A percentile compares a stretch with the other conserved stretches of the same genome.
phyloP scores from a whole-genome alignment of 768 basidiomycete genomes.

The Strobilomyces dryophilus region DNA sequence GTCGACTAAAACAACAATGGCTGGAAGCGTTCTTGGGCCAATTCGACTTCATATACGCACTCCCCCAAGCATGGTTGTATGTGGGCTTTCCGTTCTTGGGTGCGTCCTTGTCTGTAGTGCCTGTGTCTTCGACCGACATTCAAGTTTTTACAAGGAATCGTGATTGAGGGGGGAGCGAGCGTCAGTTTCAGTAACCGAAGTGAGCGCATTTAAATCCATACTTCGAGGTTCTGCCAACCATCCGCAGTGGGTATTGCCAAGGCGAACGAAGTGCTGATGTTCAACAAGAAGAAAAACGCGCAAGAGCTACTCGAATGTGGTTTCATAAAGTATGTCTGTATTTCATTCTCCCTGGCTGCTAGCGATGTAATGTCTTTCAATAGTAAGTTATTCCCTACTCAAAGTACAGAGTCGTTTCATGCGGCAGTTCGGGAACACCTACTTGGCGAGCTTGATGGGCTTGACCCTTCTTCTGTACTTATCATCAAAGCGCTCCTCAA shows the following conservation, averaged over 20 bases:
- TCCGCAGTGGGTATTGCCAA: conserved; percentile 60
- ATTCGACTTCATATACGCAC: conserved; percentile 70
- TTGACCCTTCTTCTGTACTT: conserved; percentile 53
- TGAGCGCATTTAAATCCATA: conserved; percentile 26
- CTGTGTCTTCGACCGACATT: conserved; percentile 1
- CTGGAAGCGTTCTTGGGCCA: conserved; percentile 58
- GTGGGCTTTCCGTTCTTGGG: conserved; percentile 69
- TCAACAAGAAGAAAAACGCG: conserved; percentile 62
- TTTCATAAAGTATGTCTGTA: conserved; percentile 55
- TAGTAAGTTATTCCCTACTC: conserved; percentile 58
- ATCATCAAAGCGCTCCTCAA: conserved; percentile 51
- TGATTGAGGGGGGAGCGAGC: conserved; percentile 66
- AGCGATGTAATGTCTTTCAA: conserved; percentile 1
- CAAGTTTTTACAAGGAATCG: conserved; percentile 42
- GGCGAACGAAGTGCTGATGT: conserved; percentile 68
- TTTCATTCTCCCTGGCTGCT: background rate
- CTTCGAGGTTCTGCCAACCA: background rate
- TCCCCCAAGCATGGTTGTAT: conserved; percentile 58
- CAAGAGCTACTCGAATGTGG: conserved; percentile 56
- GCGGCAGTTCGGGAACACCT: conserved; percentile 44
- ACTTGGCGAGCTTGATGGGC: conserved; percentile 51
- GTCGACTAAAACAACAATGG: background rate
- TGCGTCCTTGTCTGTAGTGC: conserved; percentile 1
- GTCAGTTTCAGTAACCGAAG: conserved; percentile 65
- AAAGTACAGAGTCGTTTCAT: conserved; percentile 52